phyloP scores from a whole-genome alignment of 2,329 filamentous ascomycete genomes.

The Diaporthe eres region DNA sequence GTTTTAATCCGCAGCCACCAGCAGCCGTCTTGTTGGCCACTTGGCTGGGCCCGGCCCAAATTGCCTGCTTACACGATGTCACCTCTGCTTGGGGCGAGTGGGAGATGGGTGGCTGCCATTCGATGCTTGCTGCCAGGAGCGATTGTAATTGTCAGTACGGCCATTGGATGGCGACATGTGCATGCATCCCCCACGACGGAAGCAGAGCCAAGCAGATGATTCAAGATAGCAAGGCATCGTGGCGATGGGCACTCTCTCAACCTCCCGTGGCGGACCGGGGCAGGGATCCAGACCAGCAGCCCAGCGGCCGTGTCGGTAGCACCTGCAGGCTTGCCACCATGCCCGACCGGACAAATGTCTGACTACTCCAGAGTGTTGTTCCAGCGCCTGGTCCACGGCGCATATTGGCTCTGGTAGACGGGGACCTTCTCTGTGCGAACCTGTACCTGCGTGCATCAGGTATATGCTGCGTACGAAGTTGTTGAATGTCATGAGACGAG shows the following conservation, averaged over 20 bases:
- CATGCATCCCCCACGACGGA: background rate
- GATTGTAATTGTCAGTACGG: background rate
- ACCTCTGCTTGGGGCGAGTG: background rate
- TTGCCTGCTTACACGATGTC: conserved; percentile 3
- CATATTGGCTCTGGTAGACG: background rate
- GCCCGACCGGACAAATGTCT: background rate
- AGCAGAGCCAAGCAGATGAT: background rate
- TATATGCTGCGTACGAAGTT: background rate
- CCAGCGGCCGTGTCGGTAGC: background rate
- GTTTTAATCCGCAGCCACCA: background rate
- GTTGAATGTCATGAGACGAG: background rate
- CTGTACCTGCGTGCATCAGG: background rate
- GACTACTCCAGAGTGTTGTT: background rate
- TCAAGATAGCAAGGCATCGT: background rate
- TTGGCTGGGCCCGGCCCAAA: background rate
- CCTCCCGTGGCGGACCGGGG: too few species aligned
- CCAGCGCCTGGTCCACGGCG: background rate
- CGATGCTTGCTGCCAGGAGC: background rate
- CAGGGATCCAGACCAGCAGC: background rate
- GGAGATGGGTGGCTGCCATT: conserved; percentile 11
- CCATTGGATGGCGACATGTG: background rate
- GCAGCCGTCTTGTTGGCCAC: background rate
- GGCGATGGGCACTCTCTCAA: background rate
- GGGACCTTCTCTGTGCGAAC: background rate
- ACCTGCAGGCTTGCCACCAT: background rate